These are phyloP conservation scores for Fusarium tuaranense DNA, from an alignment of 2,329 filamentous ascomycete species.

Conservation along the genomic window DNA sequence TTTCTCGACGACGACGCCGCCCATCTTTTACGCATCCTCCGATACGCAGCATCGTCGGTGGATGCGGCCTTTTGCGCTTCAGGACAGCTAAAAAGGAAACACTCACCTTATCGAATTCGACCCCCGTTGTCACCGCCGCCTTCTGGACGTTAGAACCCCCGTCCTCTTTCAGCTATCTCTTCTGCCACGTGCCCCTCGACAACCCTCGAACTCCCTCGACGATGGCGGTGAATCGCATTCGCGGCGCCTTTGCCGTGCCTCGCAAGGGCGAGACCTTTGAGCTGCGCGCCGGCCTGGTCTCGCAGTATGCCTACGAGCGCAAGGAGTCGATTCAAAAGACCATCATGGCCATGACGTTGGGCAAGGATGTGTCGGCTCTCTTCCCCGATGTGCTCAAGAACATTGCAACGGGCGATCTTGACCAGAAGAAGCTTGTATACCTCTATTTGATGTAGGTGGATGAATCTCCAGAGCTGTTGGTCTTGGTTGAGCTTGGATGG, in stretches of 20 bases:
- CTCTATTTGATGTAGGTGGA: conserved; percentile 88
- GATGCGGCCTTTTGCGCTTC: conserved; percentile 34
- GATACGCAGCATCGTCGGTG: conserved; percentile 23
- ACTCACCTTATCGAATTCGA: conserved; percentile 27
- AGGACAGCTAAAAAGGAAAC: conserved; percentile 21
- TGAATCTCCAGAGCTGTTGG: neutral
- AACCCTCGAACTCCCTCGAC: conserved; percentile 43
- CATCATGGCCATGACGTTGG: conserved; percentile 99
- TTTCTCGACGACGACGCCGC: conserved; percentile 22
- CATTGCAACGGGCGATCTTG: conserved; percentile 92
- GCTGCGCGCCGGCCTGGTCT: conserved; percentile 92
- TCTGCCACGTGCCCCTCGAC: conserved; percentile 41
- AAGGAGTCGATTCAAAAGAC: conserved; percentile 99
- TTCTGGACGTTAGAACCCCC: conserved; percentile 13
- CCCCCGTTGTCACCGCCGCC: conserved; percentile 38
- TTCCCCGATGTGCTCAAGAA: conserved; percentile 99
- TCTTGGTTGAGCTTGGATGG: neutral
- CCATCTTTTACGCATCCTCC: conserved; percentile 16
- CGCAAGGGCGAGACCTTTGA: conserved; percentile 99
- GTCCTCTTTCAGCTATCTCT: conserved; percentile 12
- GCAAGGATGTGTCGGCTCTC: conserved; percentile 96
- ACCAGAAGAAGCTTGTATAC: conserved; percentile 99
- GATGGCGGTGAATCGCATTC: conserved; percentile 97
- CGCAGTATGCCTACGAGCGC: conserved; percentile 98
- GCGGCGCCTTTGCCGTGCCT: conserved; percentile 91